Conservation (phyloP, 2,329 filamentous ascomycete genomes). For the Raffaelea arxii region DNA sequence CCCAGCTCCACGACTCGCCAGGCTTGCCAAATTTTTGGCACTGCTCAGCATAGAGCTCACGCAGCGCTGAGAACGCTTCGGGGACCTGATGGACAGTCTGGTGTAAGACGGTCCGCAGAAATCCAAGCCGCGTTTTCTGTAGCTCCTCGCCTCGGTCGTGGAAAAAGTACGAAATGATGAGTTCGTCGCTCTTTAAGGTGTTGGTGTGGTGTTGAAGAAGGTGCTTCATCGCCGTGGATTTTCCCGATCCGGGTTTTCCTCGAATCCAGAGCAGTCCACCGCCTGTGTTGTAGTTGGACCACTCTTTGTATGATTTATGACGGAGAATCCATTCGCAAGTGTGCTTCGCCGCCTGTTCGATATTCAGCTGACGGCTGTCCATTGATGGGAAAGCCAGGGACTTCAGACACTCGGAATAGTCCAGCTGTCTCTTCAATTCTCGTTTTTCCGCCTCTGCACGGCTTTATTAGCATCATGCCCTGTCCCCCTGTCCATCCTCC, state of each 20-base stretch:
- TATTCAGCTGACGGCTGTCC: too few species aligned
- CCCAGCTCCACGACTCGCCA: too few species aligned
- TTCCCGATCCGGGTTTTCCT: conserved; percentile 23
- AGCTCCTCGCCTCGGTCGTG: conserved; percentile 21
- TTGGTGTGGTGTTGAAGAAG: conserved; percentile 13
- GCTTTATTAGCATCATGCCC: too few species aligned
- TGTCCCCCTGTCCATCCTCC: too few species aligned
- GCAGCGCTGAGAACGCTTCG: conserved; percentile 11
- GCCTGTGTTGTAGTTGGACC: background rate
- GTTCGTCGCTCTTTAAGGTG: too few species aligned
- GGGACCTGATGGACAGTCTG: conserved; percentile 19
- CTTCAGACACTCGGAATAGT: too few species aligned
- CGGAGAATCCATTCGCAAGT: too few species aligned
- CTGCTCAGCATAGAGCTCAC: background rate
- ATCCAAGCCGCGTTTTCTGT: conserved; percentile 21
- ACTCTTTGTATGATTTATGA: too few species aligned
- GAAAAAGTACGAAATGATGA: conserved; percentile 25
- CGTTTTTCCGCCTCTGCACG: too few species aligned
- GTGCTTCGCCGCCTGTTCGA: too few species aligned
- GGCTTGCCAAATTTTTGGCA: conserved; percentile 4
- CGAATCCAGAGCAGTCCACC: conserved; percentile 26
- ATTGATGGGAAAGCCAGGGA: too few species aligned
- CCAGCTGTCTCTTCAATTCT: too few species aligned
- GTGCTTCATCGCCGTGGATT: conserved; percentile 21
- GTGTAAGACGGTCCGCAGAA: conserved; percentile 24